These are phyloP conservation scores for Syzygium malaccense DNA, from an alignment of 441 rosid species.

Conservation along the genomic window DNA sequence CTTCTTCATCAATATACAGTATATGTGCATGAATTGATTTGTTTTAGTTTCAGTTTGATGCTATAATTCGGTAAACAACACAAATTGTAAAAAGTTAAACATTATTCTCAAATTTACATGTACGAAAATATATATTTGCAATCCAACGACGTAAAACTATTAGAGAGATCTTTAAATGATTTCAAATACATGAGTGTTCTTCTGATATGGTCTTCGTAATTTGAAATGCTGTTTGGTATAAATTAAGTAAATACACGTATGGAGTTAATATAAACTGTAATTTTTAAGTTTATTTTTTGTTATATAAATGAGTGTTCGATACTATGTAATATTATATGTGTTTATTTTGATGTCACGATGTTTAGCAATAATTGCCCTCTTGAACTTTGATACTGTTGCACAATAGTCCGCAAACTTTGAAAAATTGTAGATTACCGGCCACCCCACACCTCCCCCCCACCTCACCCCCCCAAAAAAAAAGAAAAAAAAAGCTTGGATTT, in stretches of 20 bases:
- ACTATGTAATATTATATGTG: not conserved
- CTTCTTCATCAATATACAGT: not conserved
- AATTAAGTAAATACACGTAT: not conserved
- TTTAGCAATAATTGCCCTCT: not conserved
- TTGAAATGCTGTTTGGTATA: not conserved
- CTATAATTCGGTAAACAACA: accelerated
- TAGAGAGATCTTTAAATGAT: not conserved
- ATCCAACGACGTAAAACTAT: not conserved
- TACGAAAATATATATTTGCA: not conserved
- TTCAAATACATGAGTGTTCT: not conserved
- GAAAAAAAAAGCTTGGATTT: too few species aligned
- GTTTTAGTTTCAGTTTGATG: not conserved
- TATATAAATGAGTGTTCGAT: not conserved
- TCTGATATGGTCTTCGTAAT: not conserved
- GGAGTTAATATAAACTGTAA: not conserved
- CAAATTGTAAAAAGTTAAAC: not conserved
- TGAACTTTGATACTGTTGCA: not conserved
- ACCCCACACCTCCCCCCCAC: not conserved
- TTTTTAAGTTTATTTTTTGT: not conserved
- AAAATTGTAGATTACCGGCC: not conserved
- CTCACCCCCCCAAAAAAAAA: too few species aligned
- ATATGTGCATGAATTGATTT: not conserved
- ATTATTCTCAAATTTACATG: not conserved
- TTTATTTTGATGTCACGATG: not conserved
- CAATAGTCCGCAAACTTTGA: not conserved